Evolutionary conservation across 495 filamentous ascomycete species (phyloP), one percentile per base, ranked within the genome.

Genomic region (Aspergillus cavernicola): DNA sequence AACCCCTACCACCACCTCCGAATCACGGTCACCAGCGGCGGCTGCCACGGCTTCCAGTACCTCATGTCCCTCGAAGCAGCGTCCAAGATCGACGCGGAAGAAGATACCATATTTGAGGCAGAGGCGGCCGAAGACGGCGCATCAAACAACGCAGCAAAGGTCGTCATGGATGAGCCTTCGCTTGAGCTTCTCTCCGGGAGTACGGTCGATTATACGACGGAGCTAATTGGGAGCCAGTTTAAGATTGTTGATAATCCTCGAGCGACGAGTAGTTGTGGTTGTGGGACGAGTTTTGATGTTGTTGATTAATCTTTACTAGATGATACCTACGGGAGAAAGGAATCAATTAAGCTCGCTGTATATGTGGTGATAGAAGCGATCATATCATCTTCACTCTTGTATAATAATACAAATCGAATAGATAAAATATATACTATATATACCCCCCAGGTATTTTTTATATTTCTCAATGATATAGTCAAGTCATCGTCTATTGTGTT

Each of bases 31-130:
- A 89, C 93, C 55, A 86, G 82, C 40, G 93, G 93, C 53, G 93
- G 93, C 31, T 98, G 93, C 69, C 95, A 98, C 72, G 93, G 93
- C 16, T 97, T 98, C 71, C 93, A 98, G 68, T 98, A 97, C 63
- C 77, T 95, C 23, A 95, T 98, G 87, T 87, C 86, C 6, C 80
- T 96, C 6, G 85, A 88, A 19, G 82, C 80, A 1, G 72, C 68
- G 1, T 58, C 72, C 20, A 77, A 80, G 48, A 67, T 85, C 20
- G 80, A 86, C 38, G 50, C 73, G 1, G 85, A 89, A 40, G 92
- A 95, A 59, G 95, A 97, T 69, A 95, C 79, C 0, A 58, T 81
- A 15, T 81, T 82, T 51, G 72, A 80, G 49, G 69, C 71, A 49
- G 74, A 80, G 51, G 68, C 71, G 5, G 24, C 53, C 15, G 52